Conservation (phyloP, 2,329 filamentous ascomycete species). For the Epichloe gansuensis region DNA sequence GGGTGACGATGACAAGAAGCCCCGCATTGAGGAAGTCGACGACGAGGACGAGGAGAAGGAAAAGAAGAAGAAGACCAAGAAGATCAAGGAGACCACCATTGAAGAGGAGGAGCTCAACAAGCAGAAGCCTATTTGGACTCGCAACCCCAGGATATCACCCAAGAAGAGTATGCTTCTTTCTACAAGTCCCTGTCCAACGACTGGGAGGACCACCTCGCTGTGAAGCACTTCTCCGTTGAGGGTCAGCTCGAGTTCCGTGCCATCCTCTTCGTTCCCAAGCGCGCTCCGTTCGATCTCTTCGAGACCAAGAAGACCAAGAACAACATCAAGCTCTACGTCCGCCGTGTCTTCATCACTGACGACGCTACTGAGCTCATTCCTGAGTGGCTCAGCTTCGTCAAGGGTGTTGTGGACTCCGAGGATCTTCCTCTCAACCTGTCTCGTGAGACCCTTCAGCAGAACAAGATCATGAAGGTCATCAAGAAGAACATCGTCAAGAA, state of each 20-base stretch:
- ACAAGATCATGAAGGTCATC: conserved; percentile 99
- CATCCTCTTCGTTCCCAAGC: conserved; percentile 99
- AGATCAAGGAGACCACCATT: conserved; percentile 95
- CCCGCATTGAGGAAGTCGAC: conserved; percentile 86
- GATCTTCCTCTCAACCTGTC: conserved; percentile 98
- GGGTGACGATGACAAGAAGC: conserved; percentile 83
- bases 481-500: conserved; percentile 99
- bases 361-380: conserved; percentile 98
- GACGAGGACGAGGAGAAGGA: conserved; percentile 76
- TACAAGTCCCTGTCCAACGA: conserved; percentile 99
- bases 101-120: conserved; percentile 99
- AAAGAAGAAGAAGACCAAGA: conserved; percentile 98
- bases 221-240: conserved; percentile 99
- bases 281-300: conserved; percentile 97
- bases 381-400: conserved; percentile 98
- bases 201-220: conserved; percentile 98
- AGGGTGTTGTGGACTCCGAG: conserved; percentile 99
- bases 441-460: conserved; percentile 99
- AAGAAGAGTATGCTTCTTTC: conserved; percentile 97
- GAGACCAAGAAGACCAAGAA: conserved; percentile 99
- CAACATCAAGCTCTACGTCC: conserved; percentile 99
- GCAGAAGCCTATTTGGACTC: conserved; percentile 99
- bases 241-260: conserved; percentile 99
- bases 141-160: conserved; percentile 87
- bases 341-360: conserved; percentile 99